Evolutionary conservation across 1,139 yeast species (phyloP).

Genomic region (Scheffersomyces parashehatae): DNA sequence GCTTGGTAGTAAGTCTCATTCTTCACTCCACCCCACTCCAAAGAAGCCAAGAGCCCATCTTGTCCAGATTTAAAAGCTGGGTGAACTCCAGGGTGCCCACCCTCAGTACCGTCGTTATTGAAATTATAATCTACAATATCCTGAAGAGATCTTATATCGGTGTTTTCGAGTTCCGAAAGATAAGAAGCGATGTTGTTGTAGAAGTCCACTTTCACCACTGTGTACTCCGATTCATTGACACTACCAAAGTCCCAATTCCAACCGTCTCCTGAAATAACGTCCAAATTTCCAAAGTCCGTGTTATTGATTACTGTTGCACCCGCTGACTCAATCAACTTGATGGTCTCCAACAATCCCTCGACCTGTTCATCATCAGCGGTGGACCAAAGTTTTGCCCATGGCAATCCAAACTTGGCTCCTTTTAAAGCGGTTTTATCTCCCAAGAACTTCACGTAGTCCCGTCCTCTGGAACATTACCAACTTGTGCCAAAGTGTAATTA

Average conservation of each 20-base stretch:
- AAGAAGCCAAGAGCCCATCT: conserved; percentile 20
- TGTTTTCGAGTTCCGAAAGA: conserved; percentile 17
- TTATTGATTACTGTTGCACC: conserved; percentile 22
- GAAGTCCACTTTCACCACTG: conserved; percentile 23
- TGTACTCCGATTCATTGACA: conserved; percentile 22
- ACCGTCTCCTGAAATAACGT: conserved; percentile 20
- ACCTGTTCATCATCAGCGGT: conserved; percentile 11
- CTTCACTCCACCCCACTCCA: conserved; percentile 20
- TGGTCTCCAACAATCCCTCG: conserved; percentile 12
- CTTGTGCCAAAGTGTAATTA: conserved; percentile 17
- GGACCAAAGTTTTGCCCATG: conserved; percentile 23
- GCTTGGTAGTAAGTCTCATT: conserved; percentile 25
- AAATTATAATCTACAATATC: conserved; percentile 21
- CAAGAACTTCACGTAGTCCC: conserved; percentile 20
- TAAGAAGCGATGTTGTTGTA: conserved; percentile 20
- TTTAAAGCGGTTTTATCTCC: conserved; percentile 17
- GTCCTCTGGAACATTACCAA: conserved; percentile 20
- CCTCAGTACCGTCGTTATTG: conserved; percentile 19
- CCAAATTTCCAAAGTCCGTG: conserved; percentile 19
- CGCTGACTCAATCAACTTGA: conserved; percentile 14
- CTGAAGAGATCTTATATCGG: conserved; percentile 16
- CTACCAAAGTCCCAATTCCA: conserved; percentile 24
- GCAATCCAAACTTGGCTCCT: conserved; percentile 23
- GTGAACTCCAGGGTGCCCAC: conserved; percentile 14
- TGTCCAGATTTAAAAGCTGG: conserved; percentile 25